Evolutionary conservation across 2,329 filamentous ascomycete genomes (phyloP), one percentile per base, ranked within the genome.

Genomic region (Ascochyta fabae): DNA sequence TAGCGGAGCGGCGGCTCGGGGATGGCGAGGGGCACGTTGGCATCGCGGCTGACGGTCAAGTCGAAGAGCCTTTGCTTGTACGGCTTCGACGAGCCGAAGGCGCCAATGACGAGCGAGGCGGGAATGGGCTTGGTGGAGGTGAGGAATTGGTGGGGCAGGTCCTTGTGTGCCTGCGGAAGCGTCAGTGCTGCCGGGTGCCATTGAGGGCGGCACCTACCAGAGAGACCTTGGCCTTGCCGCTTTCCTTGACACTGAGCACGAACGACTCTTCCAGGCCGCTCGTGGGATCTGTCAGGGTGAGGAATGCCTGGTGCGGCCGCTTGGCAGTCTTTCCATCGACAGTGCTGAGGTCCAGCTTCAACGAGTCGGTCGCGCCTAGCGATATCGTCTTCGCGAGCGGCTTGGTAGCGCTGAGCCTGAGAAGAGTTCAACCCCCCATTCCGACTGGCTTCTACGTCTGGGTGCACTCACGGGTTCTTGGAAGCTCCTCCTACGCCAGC

Each of bases 301-400:
- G 83, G 80, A 97, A 97, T 6, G 92, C 92, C 78, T 99, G 95
- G 78, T 99, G 95, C 66, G 95, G 92, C 63, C 90, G 87, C 82
- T 92, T 94, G 42, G 86, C 84, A 66, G 87, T 88, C 77, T 87
- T 87, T 72, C 85, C 88, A 70, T 96, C 91, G 73, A 89, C 89
- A 8, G 91, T 84, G 31, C 92, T 96, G 68, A 99, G 80, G 64
- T 87, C 78, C 64, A 99, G 80, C 80, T 95, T 96, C 71, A 98
- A 81, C 38, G 87, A 86, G 72, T 96, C 92, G 49, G 84, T 75
- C 49, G 83, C 77, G 59, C 86, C 85, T 59, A 98, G 81, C 10
- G 82, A 76, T 38, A 97, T 74, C 12, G 87, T 78, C 45, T 85
- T 85, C 48, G 85, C 78, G 60, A 93, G 81, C 16, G 86, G 83